Percentiles rank a stretch among this genome's conserved stretches.
These are phyloP conservation scores for Phanerochaete carnosa DNA, from an alignment of 768 basidiomycete species.

Conservation along the genomic window DNA sequence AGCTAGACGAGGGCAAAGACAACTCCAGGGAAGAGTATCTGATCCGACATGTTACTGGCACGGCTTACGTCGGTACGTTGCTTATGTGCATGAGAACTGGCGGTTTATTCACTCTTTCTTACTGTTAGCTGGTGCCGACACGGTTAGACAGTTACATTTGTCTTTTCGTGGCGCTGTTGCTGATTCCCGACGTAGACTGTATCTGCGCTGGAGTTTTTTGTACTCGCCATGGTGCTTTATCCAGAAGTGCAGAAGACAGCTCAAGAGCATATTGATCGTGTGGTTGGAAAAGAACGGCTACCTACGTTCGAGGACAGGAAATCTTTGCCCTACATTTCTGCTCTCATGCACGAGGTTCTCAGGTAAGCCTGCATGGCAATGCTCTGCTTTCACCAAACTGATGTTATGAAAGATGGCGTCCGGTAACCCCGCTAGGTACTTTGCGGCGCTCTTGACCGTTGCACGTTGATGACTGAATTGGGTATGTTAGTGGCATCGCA, in stretches of 20 bases:
- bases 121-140: not conserved
- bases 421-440: not conserved
- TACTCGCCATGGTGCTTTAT: not conserved
- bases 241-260: conserved; percentile 18
- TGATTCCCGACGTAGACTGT: conserved; percentile 21
- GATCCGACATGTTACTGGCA: not conserved
- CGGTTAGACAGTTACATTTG: not conserved
- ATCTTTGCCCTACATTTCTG: conserved; percentile 22
- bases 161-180: not conserved
- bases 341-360: conserved; percentile 15
- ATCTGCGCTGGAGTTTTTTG: conserved; percentile 7
- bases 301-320: conserved; percentile 22
- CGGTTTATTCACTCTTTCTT: too few relatives aligned
- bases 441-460: not conserved
- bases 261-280: conserved; percentile 25
- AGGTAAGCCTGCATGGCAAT: not conserved
- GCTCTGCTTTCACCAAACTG: not conserved
- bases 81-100: too few relatives aligned
- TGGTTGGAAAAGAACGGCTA: conserved; percentile 22
- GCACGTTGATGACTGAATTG: not conserved
- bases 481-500: conserved; percentile 20
- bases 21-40: not conserved
- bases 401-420: not conserved
- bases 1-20: not conserved
- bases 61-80: not conserved